phyloP scores from a whole-genome alignment of 192 early-diverging fungal species.

The Coemansia sp. region DNA sequence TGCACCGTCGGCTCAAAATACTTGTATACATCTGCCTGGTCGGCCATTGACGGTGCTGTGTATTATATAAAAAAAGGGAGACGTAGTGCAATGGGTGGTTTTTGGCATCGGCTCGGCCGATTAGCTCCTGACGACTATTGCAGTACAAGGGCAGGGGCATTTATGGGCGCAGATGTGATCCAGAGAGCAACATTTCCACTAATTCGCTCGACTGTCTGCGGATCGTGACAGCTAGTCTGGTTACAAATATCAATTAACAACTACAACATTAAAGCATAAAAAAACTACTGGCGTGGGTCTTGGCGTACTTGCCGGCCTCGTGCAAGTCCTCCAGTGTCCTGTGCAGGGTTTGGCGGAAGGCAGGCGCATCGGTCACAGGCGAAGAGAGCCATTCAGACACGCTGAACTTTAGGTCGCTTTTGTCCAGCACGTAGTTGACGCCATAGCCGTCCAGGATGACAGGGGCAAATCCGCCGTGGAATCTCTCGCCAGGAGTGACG shows the following conservation, averaged over 20 bases:
- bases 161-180: too few relatives aligned
- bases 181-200: constrained; percentile 80
- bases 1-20: constrained; percentile 54
- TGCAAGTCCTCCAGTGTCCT: constrained; percentile 42
- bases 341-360: constrained; percentile 61
- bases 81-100: background rate
- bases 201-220: constrained; percentile 89
- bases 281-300: too few relatives aligned
- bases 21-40: constrained; percentile 45
- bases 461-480: constrained; percentile 82
- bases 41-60: constrained; percentile 16
- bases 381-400: constrained; percentile 57
- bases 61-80: background rate
- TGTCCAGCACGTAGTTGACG: constrained; percentile 74
- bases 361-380: constrained; percentile 57
- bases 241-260: too few relatives aligned
- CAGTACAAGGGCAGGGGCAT: too few relatives aligned
- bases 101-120: constrained; percentile 44
- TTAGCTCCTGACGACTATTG: too few relatives aligned
- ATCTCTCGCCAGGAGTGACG: constrained; percentile 65
- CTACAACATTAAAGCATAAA: too few relatives aligned
- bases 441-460: constrained; percentile 86
- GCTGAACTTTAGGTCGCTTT: constrained; percentile 67
- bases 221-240: too few relatives aligned
- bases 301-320: too few relatives aligned